These are phyloP conservation scores for Davidsoniella virescens DNA, from an alignment of 2,329 filamentous ascomycete genomes.

Conservation along the genomic window DNA sequence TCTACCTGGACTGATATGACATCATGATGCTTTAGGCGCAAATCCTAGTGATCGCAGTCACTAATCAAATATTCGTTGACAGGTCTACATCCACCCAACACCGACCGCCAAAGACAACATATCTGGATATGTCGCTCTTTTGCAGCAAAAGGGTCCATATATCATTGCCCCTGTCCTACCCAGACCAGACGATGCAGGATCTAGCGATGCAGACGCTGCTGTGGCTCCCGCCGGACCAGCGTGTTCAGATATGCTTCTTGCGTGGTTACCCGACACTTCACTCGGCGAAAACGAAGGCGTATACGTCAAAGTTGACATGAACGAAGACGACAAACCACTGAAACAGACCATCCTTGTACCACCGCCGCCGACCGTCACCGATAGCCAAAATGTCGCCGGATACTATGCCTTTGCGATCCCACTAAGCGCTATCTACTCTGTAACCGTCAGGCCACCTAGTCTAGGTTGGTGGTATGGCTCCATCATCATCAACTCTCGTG, in stretches of 20 bases:
- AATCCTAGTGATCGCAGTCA: neutral
- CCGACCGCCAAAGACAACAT: constrained; percentile 93
- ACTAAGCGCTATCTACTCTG: constrained; percentile 74
- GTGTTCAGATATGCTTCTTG: constrained; percentile 64
- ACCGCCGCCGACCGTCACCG: constrained; percentile 71
- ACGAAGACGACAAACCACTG: constrained; percentile 63
- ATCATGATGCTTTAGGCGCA: neutral
- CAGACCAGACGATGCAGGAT: neutral
- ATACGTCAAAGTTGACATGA: constrained; percentile 90
- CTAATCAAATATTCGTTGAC: constrained; percentile 3
- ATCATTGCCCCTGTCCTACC: constrained; percentile 17
- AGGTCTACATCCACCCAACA: constrained; percentile 93
- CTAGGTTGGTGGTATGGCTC: constrained; percentile 98
- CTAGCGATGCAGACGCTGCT: neutral
- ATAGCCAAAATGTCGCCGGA: constrained; percentile 45
- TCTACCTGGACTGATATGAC: neutral
- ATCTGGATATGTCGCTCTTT: constrained; percentile 75
- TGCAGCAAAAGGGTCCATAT: constrained; percentile 63
- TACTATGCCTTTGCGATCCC: constrained; percentile 86
- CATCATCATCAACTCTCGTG: constrained; percentile 76
- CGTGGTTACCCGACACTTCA: constrained; percentile 82
- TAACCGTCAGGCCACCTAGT: constrained; percentile 80
- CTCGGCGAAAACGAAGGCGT: constrained; percentile 73
- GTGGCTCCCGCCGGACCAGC: constrained; percentile 30
- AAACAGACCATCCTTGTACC: constrained; percentile 82